A percentile compares a stretch with the other conserved stretches of the same genome.
These are phyloP conservation scores for Westerdykella sp. DNA, from an alignment of 2,329 filamentous ascomycete genomes.

Conservation along the genomic window DNA sequence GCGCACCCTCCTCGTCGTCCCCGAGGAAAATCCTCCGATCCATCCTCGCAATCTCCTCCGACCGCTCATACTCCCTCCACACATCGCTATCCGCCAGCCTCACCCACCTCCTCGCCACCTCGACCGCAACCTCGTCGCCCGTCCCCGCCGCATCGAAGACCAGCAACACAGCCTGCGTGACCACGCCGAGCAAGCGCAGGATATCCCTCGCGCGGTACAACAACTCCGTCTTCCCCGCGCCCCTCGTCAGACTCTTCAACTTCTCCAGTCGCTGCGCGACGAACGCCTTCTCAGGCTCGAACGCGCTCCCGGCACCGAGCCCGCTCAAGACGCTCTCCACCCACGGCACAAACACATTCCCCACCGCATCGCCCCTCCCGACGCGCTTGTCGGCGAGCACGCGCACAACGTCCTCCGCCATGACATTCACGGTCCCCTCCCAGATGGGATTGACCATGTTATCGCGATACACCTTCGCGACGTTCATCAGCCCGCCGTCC, in stretches of 20 bases:
- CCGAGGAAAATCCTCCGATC: slow-evolving; percentile 21
- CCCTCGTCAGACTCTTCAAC: slow-evolving; percentile 5
- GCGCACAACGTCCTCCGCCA: slow-evolving; percentile 50
- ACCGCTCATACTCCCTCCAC: slow-evolving; percentile 4
- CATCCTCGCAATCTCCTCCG: slow-evolving; percentile 1
- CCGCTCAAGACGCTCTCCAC: slow-evolving; percentile 6
- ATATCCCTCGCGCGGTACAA: slow-evolving; percentile 22
- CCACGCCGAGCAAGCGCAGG: slow-evolving; percentile 27
- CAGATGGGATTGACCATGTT: slow-evolving; percentile 60
- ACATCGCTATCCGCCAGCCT: background rate
- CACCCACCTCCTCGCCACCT: slow-evolving; percentile 35
- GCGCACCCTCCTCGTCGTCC: background rate
- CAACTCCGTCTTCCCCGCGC: slow-evolving; percentile 16
- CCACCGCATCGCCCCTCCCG: slow-evolving; percentile 17
- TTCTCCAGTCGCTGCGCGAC: slow-evolving; percentile 10
- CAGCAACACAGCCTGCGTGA: slow-evolving; percentile 34
- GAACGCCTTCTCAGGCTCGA: slow-evolving; percentile 7
- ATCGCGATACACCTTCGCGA: slow-evolving; percentile 61
- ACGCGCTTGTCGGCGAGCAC: slow-evolving; percentile 36
- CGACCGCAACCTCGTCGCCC: slow-evolving; percentile 24
- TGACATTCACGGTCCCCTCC: slow-evolving; percentile 68
- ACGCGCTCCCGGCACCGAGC: background rate
- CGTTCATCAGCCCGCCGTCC: slow-evolving; percentile 53
- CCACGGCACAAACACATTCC: slow-evolving; percentile 17
- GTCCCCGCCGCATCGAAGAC: slow-evolving; percentile 35